These are phyloP conservation scores for Royoungia palumana DNA, from an alignment of 768 basidiomycete species.

Conservation along the genomic window DNA sequence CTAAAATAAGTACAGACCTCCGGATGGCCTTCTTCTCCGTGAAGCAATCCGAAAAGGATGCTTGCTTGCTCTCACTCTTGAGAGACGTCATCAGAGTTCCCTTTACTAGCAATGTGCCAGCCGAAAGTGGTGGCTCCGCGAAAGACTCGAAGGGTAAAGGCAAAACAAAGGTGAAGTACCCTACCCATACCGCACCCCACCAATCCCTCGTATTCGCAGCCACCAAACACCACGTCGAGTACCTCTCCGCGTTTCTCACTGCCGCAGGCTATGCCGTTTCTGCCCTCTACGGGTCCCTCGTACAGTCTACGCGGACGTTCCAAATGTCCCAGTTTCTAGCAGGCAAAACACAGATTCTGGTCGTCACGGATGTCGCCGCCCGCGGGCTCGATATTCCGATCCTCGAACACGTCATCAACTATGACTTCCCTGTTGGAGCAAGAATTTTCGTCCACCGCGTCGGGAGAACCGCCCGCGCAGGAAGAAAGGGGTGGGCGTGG, in stretches of 20 bases:
- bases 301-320: slow-evolving; percentile 82
- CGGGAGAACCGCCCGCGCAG: slow-evolving; percentile 93
- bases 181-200: slow-evolving; percentile 63
- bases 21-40: slow-evolving; percentile 93
- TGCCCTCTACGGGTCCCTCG: slow-evolving; percentile 93
- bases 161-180: slow-evolving; percentile 47
- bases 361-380: slow-evolving; percentile 97
- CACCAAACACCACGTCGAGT: slow-evolving; percentile 99
- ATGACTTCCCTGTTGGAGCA: slow-evolving; percentile 94
- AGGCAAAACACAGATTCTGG: slow-evolving; percentile 75
- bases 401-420: slow-evolving; percentile 95
- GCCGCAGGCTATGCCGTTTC: slow-evolving; percentile 86
- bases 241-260: slow-evolving; percentile 72
- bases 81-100: slow-evolving; percentile 88
- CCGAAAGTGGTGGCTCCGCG: slow-evolving; percentile 21
- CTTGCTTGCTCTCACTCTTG: slow-evolving; percentile 77
- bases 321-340: slow-evolving; percentile 91
- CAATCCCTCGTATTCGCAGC: slow-evolving; percentile 95
- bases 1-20: slow-evolving; percentile 91
- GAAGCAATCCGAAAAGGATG: slow-evolving; percentile 92
- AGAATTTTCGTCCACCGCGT: slow-evolving; percentile 96
- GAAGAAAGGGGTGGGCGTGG: slow-evolving; percentile 95
- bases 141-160: slow-evolving; percentile 46
- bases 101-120: slow-evolving; percentile 35
- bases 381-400: slow-evolving; percentile 98